These are phyloP conservation scores for Pythium biforme DNA, from an alignment of 352 stramenopile genomes.

Conservation along the genomic window DNA sequence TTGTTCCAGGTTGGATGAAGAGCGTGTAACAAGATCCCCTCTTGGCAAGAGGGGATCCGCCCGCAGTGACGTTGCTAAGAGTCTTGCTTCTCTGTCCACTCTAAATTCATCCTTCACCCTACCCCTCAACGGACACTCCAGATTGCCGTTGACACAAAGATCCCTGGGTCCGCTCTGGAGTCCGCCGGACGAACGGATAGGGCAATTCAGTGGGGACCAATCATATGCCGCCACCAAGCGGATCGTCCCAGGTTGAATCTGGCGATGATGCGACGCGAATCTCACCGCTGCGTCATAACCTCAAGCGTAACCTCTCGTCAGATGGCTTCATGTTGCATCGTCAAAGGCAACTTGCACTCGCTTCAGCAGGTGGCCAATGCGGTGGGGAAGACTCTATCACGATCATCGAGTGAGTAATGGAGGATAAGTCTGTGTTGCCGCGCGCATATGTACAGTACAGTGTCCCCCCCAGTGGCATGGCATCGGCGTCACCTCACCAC, in stretches of 20 bases:
- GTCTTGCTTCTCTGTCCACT: slow-evolving; percentile 21
- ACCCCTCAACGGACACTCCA: slow-evolving; percentile 4
- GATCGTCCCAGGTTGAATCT: slow-evolving; percentile 32
- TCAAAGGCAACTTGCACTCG: neutral
- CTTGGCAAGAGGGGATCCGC: too few relatives aligned
- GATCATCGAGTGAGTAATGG: neutral
- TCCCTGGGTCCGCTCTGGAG: neutral
- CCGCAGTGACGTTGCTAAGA: too few relatives aligned
- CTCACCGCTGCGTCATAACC: slow-evolving; percentile 22
- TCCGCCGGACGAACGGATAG: neutral
- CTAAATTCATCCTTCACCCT: slow-evolving; percentile 17
- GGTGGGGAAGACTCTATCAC: neutral
- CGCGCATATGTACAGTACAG: neutral
- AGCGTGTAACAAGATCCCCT: slow-evolving; percentile 15
- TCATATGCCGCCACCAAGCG: neutral
- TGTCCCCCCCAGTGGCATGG: too few relatives aligned
- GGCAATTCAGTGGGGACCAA: slow-evolving; percentile 18
- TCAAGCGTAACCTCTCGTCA: slow-evolving; percentile 4
- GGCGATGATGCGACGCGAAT: slow-evolving; percentile 28
- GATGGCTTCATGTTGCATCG: slow-evolving; percentile 6
- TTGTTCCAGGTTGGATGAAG: neutral
- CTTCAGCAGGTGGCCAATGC: neutral
- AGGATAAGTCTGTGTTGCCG: neutral
- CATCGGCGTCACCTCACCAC: too few relatives aligned
- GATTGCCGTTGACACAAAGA: slow-evolving; percentile 7